These are phyloP conservation scores for Pichia sp. DNA, from an alignment of 1,139 yeast species.

Conservation along the genomic window DNA sequence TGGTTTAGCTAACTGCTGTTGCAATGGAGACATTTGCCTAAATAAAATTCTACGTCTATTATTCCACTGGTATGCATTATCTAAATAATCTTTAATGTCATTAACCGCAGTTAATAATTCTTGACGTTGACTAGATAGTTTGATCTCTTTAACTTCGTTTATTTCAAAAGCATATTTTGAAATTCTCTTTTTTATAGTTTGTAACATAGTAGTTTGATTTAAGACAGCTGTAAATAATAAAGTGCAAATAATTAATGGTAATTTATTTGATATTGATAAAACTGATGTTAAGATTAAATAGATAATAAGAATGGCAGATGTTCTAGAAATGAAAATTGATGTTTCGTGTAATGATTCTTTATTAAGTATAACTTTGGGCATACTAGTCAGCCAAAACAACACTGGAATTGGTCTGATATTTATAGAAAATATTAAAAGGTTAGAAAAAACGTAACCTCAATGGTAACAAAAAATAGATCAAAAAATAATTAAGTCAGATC, in stretches of 20 bases:
- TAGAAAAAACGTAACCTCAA: too few species aligned
- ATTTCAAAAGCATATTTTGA: constrained; percentile 17
- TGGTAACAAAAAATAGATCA: too few species aligned
- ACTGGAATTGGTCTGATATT: neutral
- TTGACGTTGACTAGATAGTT: constrained; percentile 19
- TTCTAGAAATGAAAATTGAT: constrained; percentile 16
- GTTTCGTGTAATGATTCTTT: constrained; percentile 11
- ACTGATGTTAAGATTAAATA: constrained; percentile 13
- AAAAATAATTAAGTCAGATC: too few species aligned
- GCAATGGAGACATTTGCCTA: constrained; percentile 47
- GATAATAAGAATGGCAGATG: constrained; percentile 17
- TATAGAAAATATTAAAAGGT: too few species aligned
- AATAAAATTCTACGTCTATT: constrained; percentile 41
- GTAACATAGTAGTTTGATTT: constrained; percentile 27
- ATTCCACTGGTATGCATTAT: constrained; percentile 37
- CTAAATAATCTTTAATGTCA: constrained; percentile 43
- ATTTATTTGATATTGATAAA: constrained; percentile 20
- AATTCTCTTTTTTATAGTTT: constrained; percentile 19
- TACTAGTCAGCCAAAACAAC: neutral
- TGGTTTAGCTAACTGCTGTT: constrained; percentile 40
- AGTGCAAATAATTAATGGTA: constrained; percentile 27
- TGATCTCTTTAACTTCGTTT: constrained; percentile 4
- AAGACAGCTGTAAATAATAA: constrained; percentile 29
- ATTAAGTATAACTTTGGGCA: constrained; percentile 1
- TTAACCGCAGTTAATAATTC: constrained; percentile 46